Evolutionary conservation across 345 rosid species (phyloP), one percentile per base, ranked within the genome.

Genomic region (Eucalyptus albens): DNA sequence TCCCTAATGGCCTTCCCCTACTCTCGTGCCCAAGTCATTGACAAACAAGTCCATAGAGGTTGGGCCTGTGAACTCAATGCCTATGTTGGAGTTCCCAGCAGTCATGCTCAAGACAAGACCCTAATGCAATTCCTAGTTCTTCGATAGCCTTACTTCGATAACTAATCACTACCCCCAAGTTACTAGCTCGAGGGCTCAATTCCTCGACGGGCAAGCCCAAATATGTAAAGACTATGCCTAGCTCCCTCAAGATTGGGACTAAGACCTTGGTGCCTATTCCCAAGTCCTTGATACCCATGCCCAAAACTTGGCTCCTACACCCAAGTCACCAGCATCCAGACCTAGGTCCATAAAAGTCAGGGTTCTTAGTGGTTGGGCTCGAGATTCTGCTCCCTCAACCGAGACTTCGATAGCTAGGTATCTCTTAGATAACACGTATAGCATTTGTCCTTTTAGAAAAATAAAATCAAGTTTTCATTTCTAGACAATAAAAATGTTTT

Each of bases 321-420:
- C 21, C 55, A 51, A 51, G 55, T 51, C 55, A 51, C 21, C 2
- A 50, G 2, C 1, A 0, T 51, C 55, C 4, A 6, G 2, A 6
- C 7, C 14, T 59, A 59, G 6, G 8, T 51, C 55, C 55, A 51
- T 51, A 51, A 51, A 51, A 51, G 55, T 51, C 2, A 6, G 0
- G 53, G 21, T 16, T 51, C 21, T 51, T 3, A 51, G 8, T 51
- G 55, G 55, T 16, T 51, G 55, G 55, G 55, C 55, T 51, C 7
- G 2, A 50, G 19, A 50, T 0, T 50, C 2, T 50, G 3, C 53
- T 50, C 3, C 53, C 19, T 50, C 53, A 50, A 15, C 3, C 8
- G 8, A 50, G 19, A 50, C 8, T 50, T 0, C 0, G 2, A 16
- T 0, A 51, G 4, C 0, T 51, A 0, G 55, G 8, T 16, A 51